Conservation (phyloP, 306 rosid species). For the Betula pendula region DNA sequence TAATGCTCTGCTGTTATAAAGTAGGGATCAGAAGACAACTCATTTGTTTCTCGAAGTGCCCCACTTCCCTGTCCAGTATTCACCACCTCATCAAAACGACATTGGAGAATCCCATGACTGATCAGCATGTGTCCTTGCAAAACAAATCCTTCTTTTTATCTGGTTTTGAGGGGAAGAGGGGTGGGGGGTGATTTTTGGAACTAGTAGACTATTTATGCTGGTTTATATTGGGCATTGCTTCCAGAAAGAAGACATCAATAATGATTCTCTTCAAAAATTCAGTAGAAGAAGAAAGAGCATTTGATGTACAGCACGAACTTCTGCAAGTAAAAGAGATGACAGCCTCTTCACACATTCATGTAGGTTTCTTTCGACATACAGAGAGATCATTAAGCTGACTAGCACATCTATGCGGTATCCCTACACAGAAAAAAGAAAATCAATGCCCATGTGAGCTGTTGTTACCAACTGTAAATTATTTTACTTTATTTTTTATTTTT, state of each 20-base stretch:
- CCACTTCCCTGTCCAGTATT: conserved; percentile 39
- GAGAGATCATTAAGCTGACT: conserved; percentile 7
- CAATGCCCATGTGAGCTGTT: conserved; percentile 10
- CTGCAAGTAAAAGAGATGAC: conserved; percentile 16
- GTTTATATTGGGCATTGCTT: conserved; percentile 24
- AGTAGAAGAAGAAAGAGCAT: not conserved
- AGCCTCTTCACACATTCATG: conserved; percentile 23
- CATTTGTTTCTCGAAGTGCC: conserved; percentile 25
- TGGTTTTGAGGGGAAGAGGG: not conserved
- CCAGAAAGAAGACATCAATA: conserved; percentile 8
- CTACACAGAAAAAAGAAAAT: not conserved
- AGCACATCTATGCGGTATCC: not conserved
- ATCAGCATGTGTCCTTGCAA: conserved; percentile 29
- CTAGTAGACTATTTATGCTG: not conserved
- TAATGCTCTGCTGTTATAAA: conserved; percentile 27
- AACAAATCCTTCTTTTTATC: not conserved
- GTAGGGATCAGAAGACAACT: conserved; percentile 32
- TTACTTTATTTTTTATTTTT: not conserved
- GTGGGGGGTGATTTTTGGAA: conserved; percentile 2
- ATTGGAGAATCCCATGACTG: conserved; percentile 29
- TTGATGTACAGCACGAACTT: conserved; percentile 1
- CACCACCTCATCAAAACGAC: conserved; percentile 34
- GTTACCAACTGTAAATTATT: conserved; percentile 30
- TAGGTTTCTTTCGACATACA: conserved; percentile 17
- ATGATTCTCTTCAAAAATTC: not conserved